Conservation (phyloP, 768 basidiomycete species). For the Phlebiopsis flavidoalba region DNA sequence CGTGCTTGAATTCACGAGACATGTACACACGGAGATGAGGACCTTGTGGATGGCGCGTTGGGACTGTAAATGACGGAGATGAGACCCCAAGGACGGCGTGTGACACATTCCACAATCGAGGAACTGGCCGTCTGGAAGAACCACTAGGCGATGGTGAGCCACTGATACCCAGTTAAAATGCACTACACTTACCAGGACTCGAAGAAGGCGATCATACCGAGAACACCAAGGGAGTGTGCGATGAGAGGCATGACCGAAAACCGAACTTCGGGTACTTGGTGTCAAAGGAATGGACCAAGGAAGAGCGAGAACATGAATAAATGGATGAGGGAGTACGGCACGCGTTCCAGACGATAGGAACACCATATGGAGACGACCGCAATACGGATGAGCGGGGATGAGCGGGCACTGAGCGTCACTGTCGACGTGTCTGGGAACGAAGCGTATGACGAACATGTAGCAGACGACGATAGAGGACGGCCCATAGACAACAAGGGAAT, state of each 20-base stretch:
- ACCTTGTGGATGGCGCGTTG: slow-evolving; percentile 93
- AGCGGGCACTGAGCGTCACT: slow-evolving; percentile 65
- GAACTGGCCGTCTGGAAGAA: no score
- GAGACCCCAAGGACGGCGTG: slow-evolving; percentile 92
- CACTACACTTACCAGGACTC: slow-evolving; percentile 71
- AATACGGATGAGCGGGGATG: slow-evolving; percentile 89
- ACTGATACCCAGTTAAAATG: neutral
- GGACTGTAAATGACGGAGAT: slow-evolving; percentile 87
- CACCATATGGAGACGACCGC: slow-evolving; percentile 95
- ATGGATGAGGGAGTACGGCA: slow-evolving; percentile 55
- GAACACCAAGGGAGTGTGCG: slow-evolving; percentile 74
- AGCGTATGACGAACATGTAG: slow-evolving; percentile 91
- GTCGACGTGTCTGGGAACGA: slow-evolving; percentile 64
- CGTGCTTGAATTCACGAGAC: slow-evolving; percentile 98
- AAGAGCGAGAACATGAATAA: slow-evolving; percentile 89
- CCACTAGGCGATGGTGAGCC: slow-evolving; percentile 53
- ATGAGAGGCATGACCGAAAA: slow-evolving; percentile 90
- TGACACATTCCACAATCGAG: slow-evolving; percentile 87
- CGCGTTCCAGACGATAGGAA: slow-evolving; percentile 58
- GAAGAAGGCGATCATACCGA: slow-evolving; percentile 92
- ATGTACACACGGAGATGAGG: slow-evolving; percentile 90
- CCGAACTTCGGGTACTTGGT: slow-evolving; percentile 73
- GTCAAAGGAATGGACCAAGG: slow-evolving; percentile 86
- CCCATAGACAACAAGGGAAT: slow-evolving; percentile 85
- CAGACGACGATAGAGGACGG: slow-evolving; percentile 80